A percentile compares a stretch with the other conserved stretches of the same genome.
Conservation (phyloP, 345 rosid species). For the Schrenkiella parvula region DNA sequence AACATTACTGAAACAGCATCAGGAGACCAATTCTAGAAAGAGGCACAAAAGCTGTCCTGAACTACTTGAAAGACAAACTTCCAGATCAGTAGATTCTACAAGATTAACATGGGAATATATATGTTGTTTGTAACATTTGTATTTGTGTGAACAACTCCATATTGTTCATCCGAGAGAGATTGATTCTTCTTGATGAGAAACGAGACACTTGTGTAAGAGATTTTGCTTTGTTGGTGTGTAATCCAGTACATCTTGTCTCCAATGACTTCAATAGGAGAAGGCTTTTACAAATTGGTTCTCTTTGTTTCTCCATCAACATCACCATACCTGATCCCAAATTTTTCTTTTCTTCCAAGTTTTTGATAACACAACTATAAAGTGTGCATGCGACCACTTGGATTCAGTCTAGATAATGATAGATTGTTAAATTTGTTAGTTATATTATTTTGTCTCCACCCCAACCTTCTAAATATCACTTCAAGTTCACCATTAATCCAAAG, state of each 20-base stretch:
- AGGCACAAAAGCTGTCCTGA: conserved; percentile 83
- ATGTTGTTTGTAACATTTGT: conserved; percentile 25
- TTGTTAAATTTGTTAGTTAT: no score
- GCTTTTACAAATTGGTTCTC: not conserved
- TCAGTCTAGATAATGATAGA: no score
- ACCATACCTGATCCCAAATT: no score
- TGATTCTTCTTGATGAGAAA: not conserved
- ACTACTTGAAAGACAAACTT: conserved; percentile 76
- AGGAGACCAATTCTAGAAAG: conserved; percentile 77
- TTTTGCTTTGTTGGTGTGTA: conserved; percentile 1
- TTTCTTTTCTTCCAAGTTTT: no score
- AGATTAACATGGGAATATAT: not conserved
- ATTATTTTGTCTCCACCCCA: no score
- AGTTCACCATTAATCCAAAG: no score
- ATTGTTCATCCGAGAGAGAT: not conserved
- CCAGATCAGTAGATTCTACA: conserved; percentile 42
- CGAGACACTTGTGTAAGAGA: conserved; percentile 7
- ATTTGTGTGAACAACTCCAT: conserved; percentile 7
- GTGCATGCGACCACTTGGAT: no score
- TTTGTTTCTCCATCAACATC: conserved; percentile 28
- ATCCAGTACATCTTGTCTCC: conserved; percentile 6
- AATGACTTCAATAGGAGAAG: not conserved
- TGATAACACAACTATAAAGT: no score
- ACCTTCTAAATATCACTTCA: no score
- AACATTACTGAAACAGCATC: conserved; percentile 49